Conservation (phyloP, 208 protist species). For the Leishmania major region DNA sequence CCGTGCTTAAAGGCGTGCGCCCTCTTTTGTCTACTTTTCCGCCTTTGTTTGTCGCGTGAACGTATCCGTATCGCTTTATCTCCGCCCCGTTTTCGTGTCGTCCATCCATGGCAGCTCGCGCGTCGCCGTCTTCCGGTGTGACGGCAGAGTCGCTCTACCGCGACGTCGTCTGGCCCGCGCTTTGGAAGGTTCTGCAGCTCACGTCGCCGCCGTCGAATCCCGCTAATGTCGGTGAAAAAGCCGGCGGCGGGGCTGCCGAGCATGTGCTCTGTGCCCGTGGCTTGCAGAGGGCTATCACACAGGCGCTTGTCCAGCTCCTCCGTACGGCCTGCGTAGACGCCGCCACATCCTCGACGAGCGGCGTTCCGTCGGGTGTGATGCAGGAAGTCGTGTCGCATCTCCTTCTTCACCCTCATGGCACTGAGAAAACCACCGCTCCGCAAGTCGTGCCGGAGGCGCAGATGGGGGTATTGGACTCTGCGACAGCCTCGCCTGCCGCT, state of each 20-base stretch:
- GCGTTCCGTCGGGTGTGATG: neutral
- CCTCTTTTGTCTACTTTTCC: neutral
- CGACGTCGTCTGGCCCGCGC: slow-evolving; percentile 20
- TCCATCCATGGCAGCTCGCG: neutral
- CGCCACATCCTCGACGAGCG: neutral
- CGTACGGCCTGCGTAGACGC: neutral
- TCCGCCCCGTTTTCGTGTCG: neutral
- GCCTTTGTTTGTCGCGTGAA: neutral
- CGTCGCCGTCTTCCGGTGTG: neutral
- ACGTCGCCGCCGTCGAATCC: neutral
- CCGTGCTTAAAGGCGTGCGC: too few relatives aligned
- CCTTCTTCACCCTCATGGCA: slow-evolving; percentile 17
- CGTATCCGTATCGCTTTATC: too few relatives aligned
- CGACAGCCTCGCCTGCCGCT: slow-evolving; percentile 1
- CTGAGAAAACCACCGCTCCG: neutral
- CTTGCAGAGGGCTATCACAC: slow-evolving; percentile 22
- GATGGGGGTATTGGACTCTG: slow-evolving; percentile 10
- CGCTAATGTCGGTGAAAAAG: neutral
- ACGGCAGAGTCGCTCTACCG: slow-evolving; percentile 23
- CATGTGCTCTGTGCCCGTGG: slow-evolving; percentile 2
- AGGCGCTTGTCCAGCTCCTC: slow-evolving; percentile 22
- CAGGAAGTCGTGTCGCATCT: slow-evolving; percentile 23
- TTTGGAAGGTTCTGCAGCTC: slow-evolving; percentile 27
- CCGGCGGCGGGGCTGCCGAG: neutral
- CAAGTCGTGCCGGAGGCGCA: neutral